A percentile compares a stretch with the other conserved stretches of the same genome.
These are phyloP conservation scores for Termitomyces sp. DNA, from an alignment of 1,284 basidiomycete genomes.

Conservation along the genomic window DNA sequence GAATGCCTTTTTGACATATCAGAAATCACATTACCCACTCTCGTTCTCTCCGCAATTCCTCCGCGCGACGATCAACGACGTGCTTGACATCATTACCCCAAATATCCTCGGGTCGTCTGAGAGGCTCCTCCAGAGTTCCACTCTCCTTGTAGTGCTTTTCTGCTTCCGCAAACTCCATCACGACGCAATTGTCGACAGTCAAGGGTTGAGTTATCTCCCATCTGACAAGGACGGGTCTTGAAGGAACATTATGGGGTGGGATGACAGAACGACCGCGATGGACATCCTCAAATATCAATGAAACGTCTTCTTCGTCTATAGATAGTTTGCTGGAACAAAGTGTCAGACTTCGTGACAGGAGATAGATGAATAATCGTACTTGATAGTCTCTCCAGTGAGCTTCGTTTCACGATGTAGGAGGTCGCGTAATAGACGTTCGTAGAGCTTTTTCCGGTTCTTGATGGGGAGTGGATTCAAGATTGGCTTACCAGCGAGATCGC, in stretches of 20 bases:
- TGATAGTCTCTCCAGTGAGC: constrained; percentile 49
- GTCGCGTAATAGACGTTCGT: constrained; percentile 76
- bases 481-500: constrained; percentile 78
- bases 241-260: constrained; percentile 71
- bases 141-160: constrained; percentile 61
- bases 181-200: constrained; percentile 72
- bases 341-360: neutral
- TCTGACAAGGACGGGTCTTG: constrained; percentile 66
- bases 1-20: neutral
- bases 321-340: constrained; percentile 55
- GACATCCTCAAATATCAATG: constrained; percentile 83
- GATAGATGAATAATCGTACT: constrained; percentile 32
- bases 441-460: constrained; percentile 80
- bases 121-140: constrained; percentile 26
- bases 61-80: constrained; percentile 49
- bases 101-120: constrained; percentile 44
- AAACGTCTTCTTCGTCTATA: constrained; percentile 77
- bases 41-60: constrained; percentile 44
- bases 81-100: constrained; percentile 62
- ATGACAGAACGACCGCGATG: constrained; percentile 75
- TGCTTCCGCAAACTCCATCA: constrained; percentile 73
- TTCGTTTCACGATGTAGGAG: constrained; percentile 70
- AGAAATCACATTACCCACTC: constrained; percentile 39
- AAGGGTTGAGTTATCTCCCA: constrained; percentile 72
- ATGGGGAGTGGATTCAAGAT: constrained; percentile 79